phyloP scores from a whole-genome alignment of 495 filamentous ascomycete genomes.

The Lineolata rhizophorae region DNA sequence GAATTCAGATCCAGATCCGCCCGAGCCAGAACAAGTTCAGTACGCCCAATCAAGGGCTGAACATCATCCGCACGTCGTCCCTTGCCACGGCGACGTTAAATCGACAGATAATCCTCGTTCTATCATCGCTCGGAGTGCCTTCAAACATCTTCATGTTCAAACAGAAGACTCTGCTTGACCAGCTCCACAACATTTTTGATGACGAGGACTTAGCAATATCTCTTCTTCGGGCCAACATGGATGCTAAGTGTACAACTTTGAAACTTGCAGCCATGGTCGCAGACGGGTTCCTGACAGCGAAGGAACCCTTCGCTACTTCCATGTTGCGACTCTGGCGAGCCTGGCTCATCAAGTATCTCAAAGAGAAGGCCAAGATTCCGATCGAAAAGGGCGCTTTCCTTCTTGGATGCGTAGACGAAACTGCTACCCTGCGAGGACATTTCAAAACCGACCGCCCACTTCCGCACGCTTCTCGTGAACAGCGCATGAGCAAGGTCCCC shows the following conservation, averaged over 20 bases:
- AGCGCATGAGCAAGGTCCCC: constrained; percentile 31
- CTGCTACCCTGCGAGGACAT: constrained; percentile 48
- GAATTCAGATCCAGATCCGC: constrained; percentile 46
- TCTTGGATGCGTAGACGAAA: constrained; percentile 81
- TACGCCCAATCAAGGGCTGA: constrained; percentile 45
- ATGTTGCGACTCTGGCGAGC: constrained; percentile 22
- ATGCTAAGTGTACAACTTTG: constrained; percentile 64
- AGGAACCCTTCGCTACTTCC: constrained; percentile 67
- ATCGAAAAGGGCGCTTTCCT: constrained; percentile 71
- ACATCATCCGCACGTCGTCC: constrained; percentile 64
- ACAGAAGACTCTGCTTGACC: constrained; percentile 36
- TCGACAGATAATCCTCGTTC: constrained; percentile 66
- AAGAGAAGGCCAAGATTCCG: constrained; percentile 76
- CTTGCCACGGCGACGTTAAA: constrained; percentile 62
- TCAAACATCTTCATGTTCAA: constrained; percentile 45
- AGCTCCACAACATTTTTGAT: constrained; percentile 44
- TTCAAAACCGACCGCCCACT: constrained; percentile 16
- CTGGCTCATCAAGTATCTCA: constrained; percentile 31
- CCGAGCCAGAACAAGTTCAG: constrained; percentile 74
- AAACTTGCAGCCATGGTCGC: constrained; percentile 49
- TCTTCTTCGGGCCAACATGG: constrained; percentile 51
- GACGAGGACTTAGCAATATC: constrained; percentile 37
- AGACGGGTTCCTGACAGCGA: constrained; percentile 51
- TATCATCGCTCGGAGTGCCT: constrained; percentile 53
- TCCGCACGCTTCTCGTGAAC: constrained; percentile 4